Conservation (phyloP, 352 stramenopile species). For the Globisporangium nodosum region DNA sequence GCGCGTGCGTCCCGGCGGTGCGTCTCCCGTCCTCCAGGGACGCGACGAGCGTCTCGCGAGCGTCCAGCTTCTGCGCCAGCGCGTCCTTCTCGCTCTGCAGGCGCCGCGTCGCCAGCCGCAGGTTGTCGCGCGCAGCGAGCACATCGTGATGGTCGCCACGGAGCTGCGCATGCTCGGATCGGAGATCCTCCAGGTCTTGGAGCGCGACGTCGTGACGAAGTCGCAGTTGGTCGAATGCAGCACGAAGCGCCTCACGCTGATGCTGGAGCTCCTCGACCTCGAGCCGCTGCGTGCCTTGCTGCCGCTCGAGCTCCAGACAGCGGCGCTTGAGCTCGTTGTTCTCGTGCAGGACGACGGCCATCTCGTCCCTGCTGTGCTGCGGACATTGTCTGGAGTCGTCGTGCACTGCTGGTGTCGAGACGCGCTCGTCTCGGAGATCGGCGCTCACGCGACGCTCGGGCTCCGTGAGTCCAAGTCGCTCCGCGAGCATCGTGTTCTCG, state of each 20-base stretch:
- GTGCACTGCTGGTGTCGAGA: neutral
- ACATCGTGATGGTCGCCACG: conserved; percentile 5
- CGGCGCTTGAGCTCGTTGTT: conserved; percentile 31
- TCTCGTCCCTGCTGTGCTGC: conserved; percentile 3
- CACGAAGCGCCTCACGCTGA: conserved; percentile 21
- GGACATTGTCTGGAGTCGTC: conserved; percentile 11
- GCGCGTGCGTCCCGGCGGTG: conserved; percentile 2
- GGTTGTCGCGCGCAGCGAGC: conserved; percentile 1
- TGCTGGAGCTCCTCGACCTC: conserved; percentile 17
- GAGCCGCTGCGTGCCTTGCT: conserved; percentile 23
- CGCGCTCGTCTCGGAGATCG: neutral
- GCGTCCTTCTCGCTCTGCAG: conserved; percentile 13
- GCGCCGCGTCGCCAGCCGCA: conserved; percentile 7
- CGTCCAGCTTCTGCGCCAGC: conserved; percentile 12
- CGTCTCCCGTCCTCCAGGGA: conserved; percentile 6
- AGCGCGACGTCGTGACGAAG: neutral
- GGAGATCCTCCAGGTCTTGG: conserved; percentile 10
- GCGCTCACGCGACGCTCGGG: conserved; percentile 6
- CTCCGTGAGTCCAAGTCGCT: conserved; percentile 28
- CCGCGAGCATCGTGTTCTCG: conserved; percentile 20
- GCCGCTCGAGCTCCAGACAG: conserved; percentile 35
- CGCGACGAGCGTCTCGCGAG: neutral
- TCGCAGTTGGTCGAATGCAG: conserved; percentile 16
- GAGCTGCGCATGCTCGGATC: conserved; percentile 21
- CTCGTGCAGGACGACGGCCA: conserved; percentile 1